Evolutionary conservation across 208 protist genomes (phyloP).

Genomic region (Trypanosoma mega): DNA sequence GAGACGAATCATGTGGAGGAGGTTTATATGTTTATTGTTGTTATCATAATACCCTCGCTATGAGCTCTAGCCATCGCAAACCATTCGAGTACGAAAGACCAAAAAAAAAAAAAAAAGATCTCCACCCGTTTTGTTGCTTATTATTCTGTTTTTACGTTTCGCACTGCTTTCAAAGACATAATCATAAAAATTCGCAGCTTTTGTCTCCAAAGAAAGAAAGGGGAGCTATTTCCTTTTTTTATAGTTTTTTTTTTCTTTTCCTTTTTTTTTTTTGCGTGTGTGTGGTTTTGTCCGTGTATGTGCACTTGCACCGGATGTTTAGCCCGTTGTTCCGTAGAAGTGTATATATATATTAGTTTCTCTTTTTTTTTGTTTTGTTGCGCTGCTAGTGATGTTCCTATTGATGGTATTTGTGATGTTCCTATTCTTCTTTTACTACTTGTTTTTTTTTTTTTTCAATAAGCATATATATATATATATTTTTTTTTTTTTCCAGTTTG

Average conservation of each 20-base stretch:
- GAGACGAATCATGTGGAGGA: background rate
- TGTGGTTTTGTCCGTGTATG: background rate
- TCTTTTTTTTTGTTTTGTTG: background rate
- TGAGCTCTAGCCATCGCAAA: too few species aligned
- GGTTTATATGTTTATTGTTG: too few species aligned
- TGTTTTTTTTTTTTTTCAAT: too few species aligned
- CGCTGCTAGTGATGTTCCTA: too few species aligned
- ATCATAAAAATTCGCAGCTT: background rate
- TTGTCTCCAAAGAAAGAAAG: background rate
- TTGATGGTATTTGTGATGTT: too few species aligned
- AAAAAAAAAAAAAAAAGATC: background rate
- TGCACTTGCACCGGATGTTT: background rate
- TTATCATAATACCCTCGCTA: too few species aligned
- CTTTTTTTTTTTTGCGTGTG: background rate
- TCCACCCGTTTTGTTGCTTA: background rate
- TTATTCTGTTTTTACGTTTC: background rate
- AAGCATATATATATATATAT: too few species aligned
- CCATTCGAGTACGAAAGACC: too few species aligned
- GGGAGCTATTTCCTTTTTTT: background rate
- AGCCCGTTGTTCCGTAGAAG: background rate
- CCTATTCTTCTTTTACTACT: too few species aligned
- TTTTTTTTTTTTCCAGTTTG: too few species aligned
- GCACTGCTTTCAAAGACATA: too few species aligned
- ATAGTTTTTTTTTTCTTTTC: conserved; percentile 14
- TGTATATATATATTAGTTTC: background rate